Conservation (phyloP, 2,329 filamentous ascomycete species). For the Fusarium hostae region DNA sequence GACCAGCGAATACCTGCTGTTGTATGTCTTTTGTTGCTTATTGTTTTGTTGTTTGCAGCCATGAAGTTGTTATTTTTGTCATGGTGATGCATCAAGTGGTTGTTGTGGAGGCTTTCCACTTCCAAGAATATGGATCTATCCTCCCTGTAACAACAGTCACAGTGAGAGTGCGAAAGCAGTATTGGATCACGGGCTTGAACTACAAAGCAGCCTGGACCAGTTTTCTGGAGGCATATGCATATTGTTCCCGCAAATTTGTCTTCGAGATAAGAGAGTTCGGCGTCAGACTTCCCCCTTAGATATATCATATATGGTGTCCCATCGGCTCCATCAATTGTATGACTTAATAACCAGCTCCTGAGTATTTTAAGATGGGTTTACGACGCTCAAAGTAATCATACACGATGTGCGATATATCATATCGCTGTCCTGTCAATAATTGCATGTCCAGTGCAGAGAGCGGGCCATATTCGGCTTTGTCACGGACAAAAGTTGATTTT, state of each 20-base stretch:
- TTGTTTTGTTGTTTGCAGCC: neutral
- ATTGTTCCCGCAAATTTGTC: too few relatives aligned
- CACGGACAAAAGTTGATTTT: neutral
- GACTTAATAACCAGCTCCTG: neutral
- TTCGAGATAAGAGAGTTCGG: neutral
- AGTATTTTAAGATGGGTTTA: neutral
- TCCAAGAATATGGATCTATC: neutral
- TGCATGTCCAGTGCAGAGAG: neutral
- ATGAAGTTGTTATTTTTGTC: neutral
- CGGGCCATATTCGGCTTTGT: neutral
- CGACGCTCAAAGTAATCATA: too few relatives aligned
- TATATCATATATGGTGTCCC: neutral
- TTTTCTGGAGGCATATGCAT: too few relatives aligned
- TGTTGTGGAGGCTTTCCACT: neutral
- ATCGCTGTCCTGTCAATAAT: neutral
- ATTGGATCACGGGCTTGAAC: neutral
- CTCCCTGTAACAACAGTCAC: neutral
- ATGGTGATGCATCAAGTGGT: neutral
- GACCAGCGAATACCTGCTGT: constrained; percentile 27
- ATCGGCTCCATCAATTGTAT: neutral
- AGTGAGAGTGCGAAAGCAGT: neutral
- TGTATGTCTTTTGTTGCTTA: constrained; percentile 11
- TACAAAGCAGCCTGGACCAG: neutral
- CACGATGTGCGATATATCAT: neutral
- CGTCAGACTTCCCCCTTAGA: too few relatives aligned